Conservation (phyloP, 2,329 filamentous ascomycete species). For the Fusarium veterinarium region DNA sequence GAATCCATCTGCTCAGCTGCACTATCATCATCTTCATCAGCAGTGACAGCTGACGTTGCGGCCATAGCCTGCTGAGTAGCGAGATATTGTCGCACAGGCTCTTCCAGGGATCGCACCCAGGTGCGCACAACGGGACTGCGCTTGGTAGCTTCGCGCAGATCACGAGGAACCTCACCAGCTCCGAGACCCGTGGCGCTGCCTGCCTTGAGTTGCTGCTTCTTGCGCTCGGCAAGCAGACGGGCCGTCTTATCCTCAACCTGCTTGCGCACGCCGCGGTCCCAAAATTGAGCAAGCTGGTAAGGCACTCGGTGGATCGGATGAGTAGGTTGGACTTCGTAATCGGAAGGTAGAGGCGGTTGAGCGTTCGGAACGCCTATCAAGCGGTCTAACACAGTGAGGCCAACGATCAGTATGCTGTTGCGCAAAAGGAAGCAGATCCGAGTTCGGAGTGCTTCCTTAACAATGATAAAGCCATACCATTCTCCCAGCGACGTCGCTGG, state of each 20-base stretch:
- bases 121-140: constrained; percentile 80
- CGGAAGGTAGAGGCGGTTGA: constrained; percentile 81
- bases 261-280: constrained; percentile 71
- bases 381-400: constrained; percentile 68
- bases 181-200: constrained; percentile 58
- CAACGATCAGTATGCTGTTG: constrained; percentile 27
- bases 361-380: constrained; percentile 88
- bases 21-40: constrained; percentile 42
- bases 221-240: constrained; percentile 56
- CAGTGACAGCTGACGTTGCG: constrained; percentile 18
- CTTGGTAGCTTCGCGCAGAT: constrained; percentile 85
- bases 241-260: constrained; percentile 61
- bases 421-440: background rate
- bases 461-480: constrained; percentile 67
- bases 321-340: constrained; percentile 87
- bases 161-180: constrained; percentile 75
- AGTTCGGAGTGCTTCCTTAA: background rate
- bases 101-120: constrained; percentile 85
- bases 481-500: constrained; percentile 92
- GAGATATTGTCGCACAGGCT: constrained; percentile 83
- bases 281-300: constrained; percentile 88
- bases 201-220: constrained; percentile 57
- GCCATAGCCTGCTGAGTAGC: constrained; percentile 55
- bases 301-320: constrained; percentile 82
- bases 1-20: constrained; percentile 58